These are phyloP conservation scores for Ustilago bromivora DNA, from an alignment of 1,284 basidiomycete species.

Conservation along the genomic window DNA sequence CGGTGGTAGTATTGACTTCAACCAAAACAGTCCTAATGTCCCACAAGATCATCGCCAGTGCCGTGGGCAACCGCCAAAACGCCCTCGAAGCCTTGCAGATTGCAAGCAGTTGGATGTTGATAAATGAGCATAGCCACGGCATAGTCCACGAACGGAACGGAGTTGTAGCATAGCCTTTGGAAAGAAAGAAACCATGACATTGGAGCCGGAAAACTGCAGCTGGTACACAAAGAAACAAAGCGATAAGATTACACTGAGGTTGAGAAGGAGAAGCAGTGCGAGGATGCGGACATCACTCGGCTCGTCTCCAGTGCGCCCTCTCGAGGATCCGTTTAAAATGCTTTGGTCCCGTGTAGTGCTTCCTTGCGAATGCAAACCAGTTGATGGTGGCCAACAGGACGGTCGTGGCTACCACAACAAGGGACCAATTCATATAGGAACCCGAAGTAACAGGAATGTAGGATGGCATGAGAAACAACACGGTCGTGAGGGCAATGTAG, in stretches of 20 bases:
- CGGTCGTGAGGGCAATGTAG: constrained; percentile 43
- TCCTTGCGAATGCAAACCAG: constrained; percentile 40
- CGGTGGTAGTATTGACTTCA: constrained; percentile 78
- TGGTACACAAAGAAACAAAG: not conserved
- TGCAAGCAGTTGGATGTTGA: constrained; percentile 75
- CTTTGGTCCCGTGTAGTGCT: constrained; percentile 20
- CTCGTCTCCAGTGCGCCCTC: constrained; percentile 15
- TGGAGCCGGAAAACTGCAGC: not conserved
- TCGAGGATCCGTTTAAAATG: constrained; percentile 23
- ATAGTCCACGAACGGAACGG: not conserved
- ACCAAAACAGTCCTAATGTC: constrained; percentile 75
- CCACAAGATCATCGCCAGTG: constrained; percentile 80
- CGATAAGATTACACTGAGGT: not conserved
- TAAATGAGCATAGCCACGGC: constrained; percentile 15
- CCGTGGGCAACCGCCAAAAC: constrained; percentile 74
- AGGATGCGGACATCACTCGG: constrained; percentile 6
- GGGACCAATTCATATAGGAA: constrained; percentile 39
- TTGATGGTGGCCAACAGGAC: constrained; percentile 27
- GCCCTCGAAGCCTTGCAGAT: constrained; percentile 75
- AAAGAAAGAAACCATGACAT: not conserved
- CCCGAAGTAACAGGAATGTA: constrained; percentile 38
- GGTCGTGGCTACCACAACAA: constrained; percentile 30
- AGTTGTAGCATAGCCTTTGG: not conserved
- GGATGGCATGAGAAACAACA: constrained; percentile 40
- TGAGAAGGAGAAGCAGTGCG: not conserved